These are phyloP conservation scores for Tetrapisispora phaffii DNA, from an alignment of 805 yeast genomes.

Conservation along the genomic window DNA sequence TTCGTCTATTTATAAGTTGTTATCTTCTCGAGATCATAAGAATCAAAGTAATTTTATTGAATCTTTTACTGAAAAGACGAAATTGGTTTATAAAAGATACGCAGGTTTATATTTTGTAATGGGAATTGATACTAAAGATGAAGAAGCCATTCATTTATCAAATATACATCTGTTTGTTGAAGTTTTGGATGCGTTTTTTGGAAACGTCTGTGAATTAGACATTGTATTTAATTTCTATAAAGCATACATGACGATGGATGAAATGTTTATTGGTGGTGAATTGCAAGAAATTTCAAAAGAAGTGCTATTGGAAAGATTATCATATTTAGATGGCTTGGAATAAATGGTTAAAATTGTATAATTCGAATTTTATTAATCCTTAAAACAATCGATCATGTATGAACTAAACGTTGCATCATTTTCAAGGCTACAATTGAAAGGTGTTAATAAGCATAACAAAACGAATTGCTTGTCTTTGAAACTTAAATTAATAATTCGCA, in stretches of 20 bases:
- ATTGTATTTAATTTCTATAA: conserved; percentile 85
- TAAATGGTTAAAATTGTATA: conserved; percentile 15
- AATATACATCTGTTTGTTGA: conserved; percentile 84
- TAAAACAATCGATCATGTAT: no score
- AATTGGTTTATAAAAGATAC: conserved; percentile 76
- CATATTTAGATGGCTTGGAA: conserved; percentile 53
- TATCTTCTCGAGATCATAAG: conserved; percentile 75
- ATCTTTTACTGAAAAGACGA: conserved; percentile 42
- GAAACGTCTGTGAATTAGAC: conserved; percentile 89
- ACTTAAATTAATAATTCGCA: no score
- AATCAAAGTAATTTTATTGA: conserved; percentile 77
- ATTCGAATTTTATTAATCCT: neutral
- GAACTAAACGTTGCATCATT: no score
- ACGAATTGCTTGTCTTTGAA: no score
- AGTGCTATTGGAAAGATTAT: conserved; percentile 53
- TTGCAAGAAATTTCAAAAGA: conserved; percentile 74
- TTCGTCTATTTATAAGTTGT: conserved; percentile 58
- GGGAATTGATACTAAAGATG: conserved; percentile 69
- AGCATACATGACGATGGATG: conserved; percentile 74
- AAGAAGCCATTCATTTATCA: conserved; percentile 74
- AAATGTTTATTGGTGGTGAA: conserved; percentile 84
- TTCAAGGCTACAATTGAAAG: no score
- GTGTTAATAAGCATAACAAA: no score
- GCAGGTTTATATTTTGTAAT: conserved; percentile 88
- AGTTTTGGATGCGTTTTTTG: conserved; percentile 73